phyloP scores from a whole-genome alignment of 805 yeast species.

The Kodamaea jinghongensis region DNA sequence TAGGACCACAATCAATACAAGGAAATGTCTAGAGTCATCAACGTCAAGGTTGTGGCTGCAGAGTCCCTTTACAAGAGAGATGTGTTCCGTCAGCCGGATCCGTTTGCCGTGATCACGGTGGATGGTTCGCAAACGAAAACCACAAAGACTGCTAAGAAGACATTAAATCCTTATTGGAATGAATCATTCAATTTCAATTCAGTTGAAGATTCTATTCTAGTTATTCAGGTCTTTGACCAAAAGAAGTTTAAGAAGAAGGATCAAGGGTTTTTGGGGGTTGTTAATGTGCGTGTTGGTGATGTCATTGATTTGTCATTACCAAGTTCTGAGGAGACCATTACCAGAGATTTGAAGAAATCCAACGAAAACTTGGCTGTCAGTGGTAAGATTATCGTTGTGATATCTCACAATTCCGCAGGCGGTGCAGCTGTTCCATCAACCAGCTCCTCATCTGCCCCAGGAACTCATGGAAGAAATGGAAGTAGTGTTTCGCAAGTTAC shows the following conservation, averaged over 20 bases:
- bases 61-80: constrained; percentile 95
- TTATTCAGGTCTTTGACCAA: constrained; percentile 94
- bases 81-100: constrained; percentile 94
- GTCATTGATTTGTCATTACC: constrained; percentile 64
- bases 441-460: constrained; percentile 12
- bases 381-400: constrained; percentile 82
- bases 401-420: constrained; percentile 44
- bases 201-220: constrained; percentile 80
- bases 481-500: constrained; percentile 16
- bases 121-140: constrained; percentile 96
- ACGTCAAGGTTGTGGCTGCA: constrained; percentile 86
- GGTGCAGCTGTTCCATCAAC: constrained; percentile 12
- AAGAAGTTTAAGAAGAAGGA: constrained; percentile 97
- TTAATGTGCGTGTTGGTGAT: constrained; percentile 86
- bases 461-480: constrained; percentile 12
- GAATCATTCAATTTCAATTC: constrained; percentile 78
- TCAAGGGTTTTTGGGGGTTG: constrained; percentile 97
- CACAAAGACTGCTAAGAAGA: constrained; percentile 89
- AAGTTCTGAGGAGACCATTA: constrained; percentile 74
- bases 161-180: constrained; percentile 97
- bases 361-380: constrained; percentile 91
- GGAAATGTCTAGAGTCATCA: constrained; percentile 30
- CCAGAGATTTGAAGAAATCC: constrained; percentile 87
- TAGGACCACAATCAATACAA: background rate
- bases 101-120: constrained; percentile 95